A percentile compares a stretch with the other conserved stretches of the same genome.
Conservation (phyloP, 2,329 filamentous ascomycete genomes). For the Botrytis paeoniae region DNA sequence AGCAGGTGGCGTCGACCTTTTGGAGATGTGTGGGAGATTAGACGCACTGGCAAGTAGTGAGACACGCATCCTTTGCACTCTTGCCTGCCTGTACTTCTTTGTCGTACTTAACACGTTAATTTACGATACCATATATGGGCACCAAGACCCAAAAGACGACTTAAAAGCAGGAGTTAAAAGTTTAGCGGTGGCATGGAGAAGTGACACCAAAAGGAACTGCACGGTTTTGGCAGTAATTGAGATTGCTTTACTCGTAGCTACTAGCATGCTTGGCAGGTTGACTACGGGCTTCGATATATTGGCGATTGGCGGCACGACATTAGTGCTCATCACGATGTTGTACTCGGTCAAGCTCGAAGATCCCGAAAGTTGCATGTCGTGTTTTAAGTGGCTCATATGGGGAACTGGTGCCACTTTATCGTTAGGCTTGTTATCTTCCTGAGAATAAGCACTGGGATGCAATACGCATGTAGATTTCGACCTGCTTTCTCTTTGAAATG, state of each 20-base stretch:
- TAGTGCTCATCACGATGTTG: not conserved
- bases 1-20: not conserved
- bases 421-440: not conserved
- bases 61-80: not conserved
- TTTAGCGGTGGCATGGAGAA: not conserved
- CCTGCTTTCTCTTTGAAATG: not conserved
- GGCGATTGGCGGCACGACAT: not conserved
- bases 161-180: not conserved
- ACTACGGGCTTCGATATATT: not conserved
- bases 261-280: not conserved
- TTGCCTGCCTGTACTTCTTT: not conserved
- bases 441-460: not conserved
- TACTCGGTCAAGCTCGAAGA: not conserved
- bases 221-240: not conserved
- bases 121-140: not conserved
- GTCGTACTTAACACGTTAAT: not conserved
- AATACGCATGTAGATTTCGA: not conserved
- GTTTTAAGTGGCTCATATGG: not conserved
- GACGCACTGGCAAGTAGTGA: not conserved
- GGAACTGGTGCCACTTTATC: not conserved
- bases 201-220: not conserved
- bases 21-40: not conserved
- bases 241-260: not conserved
- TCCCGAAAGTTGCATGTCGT: not conserved
- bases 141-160: not conserved